These are phyloP conservation scores for Coniosporium apollinis DNA, from an alignment of 495 filamentous ascomycete genomes.

Conservation along the genomic window DNA sequence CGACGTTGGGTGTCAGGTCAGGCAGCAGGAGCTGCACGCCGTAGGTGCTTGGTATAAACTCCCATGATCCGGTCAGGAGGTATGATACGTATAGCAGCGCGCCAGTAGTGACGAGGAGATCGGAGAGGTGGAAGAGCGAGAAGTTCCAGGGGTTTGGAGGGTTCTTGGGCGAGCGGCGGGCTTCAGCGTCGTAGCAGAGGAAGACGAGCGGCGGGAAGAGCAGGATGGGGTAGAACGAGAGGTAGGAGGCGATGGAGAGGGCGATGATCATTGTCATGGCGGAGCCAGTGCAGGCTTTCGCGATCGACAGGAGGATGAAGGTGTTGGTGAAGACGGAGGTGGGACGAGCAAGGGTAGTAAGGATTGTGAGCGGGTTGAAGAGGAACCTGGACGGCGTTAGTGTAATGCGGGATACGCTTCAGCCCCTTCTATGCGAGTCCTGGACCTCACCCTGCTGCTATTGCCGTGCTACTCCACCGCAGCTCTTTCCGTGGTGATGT, in stretches of 20 bases:
- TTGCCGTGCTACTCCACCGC: constrained; percentile 54
- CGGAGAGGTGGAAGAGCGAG: constrained; percentile 1
- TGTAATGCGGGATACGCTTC: too few relatives aligned
- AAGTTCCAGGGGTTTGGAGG: constrained; percentile 4
- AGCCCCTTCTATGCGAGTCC: too few relatives aligned
- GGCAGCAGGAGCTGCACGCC: constrained; percentile 80
- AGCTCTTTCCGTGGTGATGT: constrained; percentile 62
- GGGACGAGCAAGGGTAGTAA: constrained; percentile 80
- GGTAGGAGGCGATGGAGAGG: constrained; percentile 70
- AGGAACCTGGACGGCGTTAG: constrained; percentile 60
- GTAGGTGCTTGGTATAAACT: constrained; percentile 78
- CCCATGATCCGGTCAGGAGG: constrained; percentile 58
- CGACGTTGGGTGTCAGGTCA: constrained; percentile 86
- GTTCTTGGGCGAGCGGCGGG: constrained; percentile 3
- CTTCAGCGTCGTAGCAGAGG: constrained; percentile 56
- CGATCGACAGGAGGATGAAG: constrained; percentile 69
- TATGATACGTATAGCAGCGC: constrained; percentile 53
- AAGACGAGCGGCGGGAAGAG: constrained; percentile 69
- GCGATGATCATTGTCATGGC: constrained; percentile 69
- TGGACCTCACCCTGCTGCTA: constrained; percentile 58
- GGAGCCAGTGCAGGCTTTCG: constrained; percentile 61
- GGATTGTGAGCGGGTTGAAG: constrained; percentile 89
- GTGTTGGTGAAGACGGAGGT: constrained; percentile 84
- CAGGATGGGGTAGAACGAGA: constrained; percentile 80
- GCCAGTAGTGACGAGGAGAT: constrained; percentile 26